Evolutionary conservation across 2,329 filamentous ascomycete genomes (phyloP).

Genomic region (Cercospora sesami): DNA sequence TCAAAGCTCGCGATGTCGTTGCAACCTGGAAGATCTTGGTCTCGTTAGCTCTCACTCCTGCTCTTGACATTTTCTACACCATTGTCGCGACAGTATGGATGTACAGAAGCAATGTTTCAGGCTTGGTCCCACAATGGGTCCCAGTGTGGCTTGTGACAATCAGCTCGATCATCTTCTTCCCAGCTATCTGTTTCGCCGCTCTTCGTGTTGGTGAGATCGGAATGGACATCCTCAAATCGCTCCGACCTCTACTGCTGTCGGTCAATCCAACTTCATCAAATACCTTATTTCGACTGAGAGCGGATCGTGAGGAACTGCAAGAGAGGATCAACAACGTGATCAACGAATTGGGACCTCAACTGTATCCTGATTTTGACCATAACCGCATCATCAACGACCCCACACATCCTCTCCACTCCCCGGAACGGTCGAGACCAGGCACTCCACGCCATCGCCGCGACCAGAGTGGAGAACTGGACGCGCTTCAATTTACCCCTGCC

Average conservation of each 20-base stretch:
- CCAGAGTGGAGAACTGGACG: constrained; percentile 30
- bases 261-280: constrained; percentile 82
- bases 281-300: constrained; percentile 75
- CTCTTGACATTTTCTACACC: constrained; percentile 80
- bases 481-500: constrained; percentile 32
- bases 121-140: constrained; percentile 76
- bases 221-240: constrained; percentile 96
- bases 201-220: constrained; percentile 96
- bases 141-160: constrained; percentile 76
- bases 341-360: constrained; percentile 90
- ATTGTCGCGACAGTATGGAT: constrained; percentile 73
- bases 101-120: constrained; percentile 77
- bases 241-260: constrained; percentile 81
- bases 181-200: constrained; percentile 85
- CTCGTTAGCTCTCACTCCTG: constrained; percentile 77
- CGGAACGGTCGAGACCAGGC: constrained; percentile 30
- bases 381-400: constrained; percentile 66
- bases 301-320: constrained; percentile 71
- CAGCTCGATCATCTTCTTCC: constrained; percentile 76
- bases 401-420: constrained; percentile 33
- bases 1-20: constrained; percentile 85
- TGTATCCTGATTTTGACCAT: constrained; percentile 94
- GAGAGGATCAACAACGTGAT: constrained; percentile 85
- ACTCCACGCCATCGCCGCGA: constrained; percentile 32
- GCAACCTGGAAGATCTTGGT: constrained; percentile 92